Evolutionary conservation across 192 early-diverging fungal species (phyloP), one percentile per base, ranked within the genome.

Genomic region (Podila clonocystis): DNA sequence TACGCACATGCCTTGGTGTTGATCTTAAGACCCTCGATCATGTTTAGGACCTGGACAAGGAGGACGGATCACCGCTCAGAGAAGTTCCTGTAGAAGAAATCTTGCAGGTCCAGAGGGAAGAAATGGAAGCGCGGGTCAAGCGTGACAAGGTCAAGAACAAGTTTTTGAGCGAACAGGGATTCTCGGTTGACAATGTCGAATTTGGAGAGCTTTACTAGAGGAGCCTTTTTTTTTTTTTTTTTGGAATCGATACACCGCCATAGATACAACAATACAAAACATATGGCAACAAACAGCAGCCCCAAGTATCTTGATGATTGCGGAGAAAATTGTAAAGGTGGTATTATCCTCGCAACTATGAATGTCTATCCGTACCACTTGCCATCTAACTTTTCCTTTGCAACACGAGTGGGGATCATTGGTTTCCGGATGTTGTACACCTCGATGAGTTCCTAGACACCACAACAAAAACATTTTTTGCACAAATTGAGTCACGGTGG

Each of bases 31-130:
- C 64, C 20, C 0, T 66, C 50, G 30, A 28, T 29, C 12, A 66
- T 13, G 26, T 38, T 30, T 63, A 91, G 91, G 90, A 94, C 72
- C 75, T 87, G 38, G 93, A 95, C 36, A 88, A 91, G 65, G 96
- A 97, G 67, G 93, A 93, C 49, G 80, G 87, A 28, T 79, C 91
- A 64, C 88, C 87, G 15, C 85, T 97, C 63, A 86, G 91, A 52
- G 86, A 97, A 73, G 88, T 93, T 28, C 93, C 96, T 7, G 87
- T 94, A 12, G 93, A 93, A 26, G 93, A 95, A 13, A 92, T 95
- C 26, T 79, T 93, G 29, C 85, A 89, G 36, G 88, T 91, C 62
- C 93, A 94, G 68, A 88, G 92, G 63, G 89, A 90, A 72, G 95
- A 96, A 74, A 89, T 91, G 59, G 94, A 96, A 68, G 86, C 82